Evolutionary conservation across 1,139 yeast genomes (phyloP), one percentile per base, ranked within the genome.

Genomic region (Zygoascus sp.): DNA sequence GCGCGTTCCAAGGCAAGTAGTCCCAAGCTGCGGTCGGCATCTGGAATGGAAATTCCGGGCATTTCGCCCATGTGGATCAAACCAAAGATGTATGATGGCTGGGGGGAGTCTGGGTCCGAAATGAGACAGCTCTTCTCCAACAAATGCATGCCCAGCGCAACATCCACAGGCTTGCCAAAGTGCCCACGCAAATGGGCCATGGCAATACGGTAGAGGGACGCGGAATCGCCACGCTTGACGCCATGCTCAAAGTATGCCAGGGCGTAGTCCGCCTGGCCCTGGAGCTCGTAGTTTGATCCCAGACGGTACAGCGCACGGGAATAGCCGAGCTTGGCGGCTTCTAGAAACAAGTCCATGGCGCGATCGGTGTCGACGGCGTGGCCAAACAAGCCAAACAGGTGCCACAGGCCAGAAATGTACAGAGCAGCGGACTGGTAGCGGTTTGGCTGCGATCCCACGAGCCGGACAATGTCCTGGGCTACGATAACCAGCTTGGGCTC

Each of bases 21-120:
- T 3, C 68, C 71, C 1, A 56, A 52, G 15, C 52, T 52, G 3
- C 37, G 43, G 16, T 55, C 51, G 5, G 49, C 47, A 5, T 50
- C 32, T 7, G 47, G 43, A 35, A 47, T 40, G 2, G 27, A 19
- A 1, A 32, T 10, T 34, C 56, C 51, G 11, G 61, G 61, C 8
- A 64, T 52, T 46, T 68, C 72, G 22, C 67, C 69, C 9, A 67
- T 57, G 38, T 61, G 62, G 21, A 67, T 53, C 41, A 66, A 53
- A 11, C 71, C 72, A 42, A 62, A 59, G 16, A 68, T 57, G 49
- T 62, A 68, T 1, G 69, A 63, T 1, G 70, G 61, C 42, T 65
- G 69, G 5, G 72, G 68, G 46, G 67, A 65, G 47, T 68, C 72
- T 1, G 66, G 62, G 44, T 67, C 72, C 15, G 67, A 59, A 8